phyloP scores from a whole-genome alignment of 2,329 filamentous ascomycete species.

The Fusarium sp. region DNA sequence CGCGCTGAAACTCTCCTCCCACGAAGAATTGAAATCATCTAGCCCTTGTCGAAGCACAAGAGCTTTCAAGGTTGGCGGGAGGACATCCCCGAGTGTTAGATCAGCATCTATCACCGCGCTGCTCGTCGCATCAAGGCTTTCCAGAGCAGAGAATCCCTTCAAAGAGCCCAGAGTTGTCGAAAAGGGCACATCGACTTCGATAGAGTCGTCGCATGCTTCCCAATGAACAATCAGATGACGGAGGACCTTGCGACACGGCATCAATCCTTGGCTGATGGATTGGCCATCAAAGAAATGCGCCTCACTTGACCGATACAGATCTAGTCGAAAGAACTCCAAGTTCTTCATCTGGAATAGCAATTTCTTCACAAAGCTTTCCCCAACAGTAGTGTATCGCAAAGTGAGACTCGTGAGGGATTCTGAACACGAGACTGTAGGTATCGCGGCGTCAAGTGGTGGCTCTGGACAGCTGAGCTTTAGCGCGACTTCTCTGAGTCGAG shows the following conservation, averaged over 20 bases:
- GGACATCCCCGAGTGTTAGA: rapidly evolving
- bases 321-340: neutral
- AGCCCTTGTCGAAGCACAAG: neutral
- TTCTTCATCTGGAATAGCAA: neutral
- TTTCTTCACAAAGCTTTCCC: neutral
- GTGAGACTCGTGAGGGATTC: neutral
- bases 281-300: neutral
- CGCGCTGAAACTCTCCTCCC: neutral
- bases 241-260: neutral
- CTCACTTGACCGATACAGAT: neutral
- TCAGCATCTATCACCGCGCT: neutral
- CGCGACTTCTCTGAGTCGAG: neutral
- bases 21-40: neutral
- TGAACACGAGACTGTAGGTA: neutral
- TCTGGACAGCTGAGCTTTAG: neutral
- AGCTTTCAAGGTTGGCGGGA: neutral
- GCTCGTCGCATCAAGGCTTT: neutral
- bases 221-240: neutral
- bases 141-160: rapidly evolving
- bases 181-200: neutral
- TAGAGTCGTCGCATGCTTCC: neutral
- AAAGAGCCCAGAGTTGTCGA: rapidly evolving
- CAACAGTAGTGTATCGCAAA: neutral
- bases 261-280: neutral
- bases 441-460: neutral